phyloP scores from a whole-genome alignment of 352 stramenopile species.

The Phytophthora ramorum region DNA sequence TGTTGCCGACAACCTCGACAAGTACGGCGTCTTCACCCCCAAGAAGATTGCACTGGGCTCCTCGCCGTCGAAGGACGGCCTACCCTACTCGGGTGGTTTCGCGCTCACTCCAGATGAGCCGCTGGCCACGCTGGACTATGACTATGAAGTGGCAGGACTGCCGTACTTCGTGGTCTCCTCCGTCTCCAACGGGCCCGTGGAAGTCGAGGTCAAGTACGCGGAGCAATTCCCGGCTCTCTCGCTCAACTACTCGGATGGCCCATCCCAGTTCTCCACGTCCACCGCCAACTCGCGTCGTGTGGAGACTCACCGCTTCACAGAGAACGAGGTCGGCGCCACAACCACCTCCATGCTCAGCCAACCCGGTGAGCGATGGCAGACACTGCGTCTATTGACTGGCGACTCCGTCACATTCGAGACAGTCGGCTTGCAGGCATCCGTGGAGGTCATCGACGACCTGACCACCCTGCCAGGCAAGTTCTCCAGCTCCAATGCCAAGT shows the following conservation, averaged over 20 bases:
- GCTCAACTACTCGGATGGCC: constrained; percentile 33
- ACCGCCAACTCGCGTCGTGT: constrained; percentile 37
- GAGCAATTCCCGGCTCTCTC: constrained; percentile 37
- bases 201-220: constrained; percentile 44
- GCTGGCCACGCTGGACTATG: constrained; percentile 37
- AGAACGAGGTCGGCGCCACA: constrained; percentile 6
- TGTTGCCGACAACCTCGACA: constrained; percentile 18
- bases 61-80: constrained; percentile 15
- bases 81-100: constrained; percentile 26
- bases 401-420: constrained; percentile 37
- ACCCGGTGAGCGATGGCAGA: constrained; percentile 29
- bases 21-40: constrained; percentile 35
- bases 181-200: constrained; percentile 29
- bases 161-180: constrained; percentile 36
- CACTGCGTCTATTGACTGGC: constrained; percentile 30
- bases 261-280: constrained; percentile 31
- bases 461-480: constrained; percentile 34
- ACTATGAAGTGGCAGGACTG: constrained; percentile 40
- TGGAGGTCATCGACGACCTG: constrained; percentile 37
- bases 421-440: constrained; percentile 31
- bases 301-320: constrained; percentile 35
- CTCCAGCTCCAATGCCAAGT: constrained; percentile 41
- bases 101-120: constrained; percentile 23
- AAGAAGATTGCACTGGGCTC: constrained; percentile 36
- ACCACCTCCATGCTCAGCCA: constrained; percentile 26